A percentile compares a stretch with the other conserved stretches of the same genome.
phyloP scores from a whole-genome alignment of 2,329 filamentous ascomycete species.

The Boeremia exigua region DNA sequence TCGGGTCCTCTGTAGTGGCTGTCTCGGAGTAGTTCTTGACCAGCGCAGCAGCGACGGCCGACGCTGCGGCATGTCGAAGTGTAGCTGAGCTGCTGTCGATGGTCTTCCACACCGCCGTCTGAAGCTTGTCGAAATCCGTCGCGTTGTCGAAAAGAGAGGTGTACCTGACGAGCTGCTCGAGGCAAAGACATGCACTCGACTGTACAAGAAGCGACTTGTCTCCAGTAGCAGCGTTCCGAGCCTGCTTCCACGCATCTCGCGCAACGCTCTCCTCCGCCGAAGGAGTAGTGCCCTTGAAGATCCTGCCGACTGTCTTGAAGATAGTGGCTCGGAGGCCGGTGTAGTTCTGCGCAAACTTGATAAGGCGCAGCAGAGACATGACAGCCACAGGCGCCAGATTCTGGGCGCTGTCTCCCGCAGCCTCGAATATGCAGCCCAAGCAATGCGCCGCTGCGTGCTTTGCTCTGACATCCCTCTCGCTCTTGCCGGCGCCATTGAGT shows the following conservation, averaged over 20 bases:
- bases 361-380: conserved; percentile 73
- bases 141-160: conserved; percentile 87
- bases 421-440: conserved; percentile 85
- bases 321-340: conserved; percentile 81
- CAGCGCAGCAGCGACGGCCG: conserved; percentile 81
- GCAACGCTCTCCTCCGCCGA: conserved; percentile 84
- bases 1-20: conserved; percentile 47
- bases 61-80: conserved; percentile 84
- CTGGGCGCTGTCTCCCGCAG: conserved; percentile 93
- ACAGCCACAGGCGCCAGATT: conserved; percentile 78
- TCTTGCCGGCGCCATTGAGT: conserved; percentile 71
- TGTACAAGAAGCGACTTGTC: conserved; percentile 88
- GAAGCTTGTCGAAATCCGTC: conserved; percentile 88
- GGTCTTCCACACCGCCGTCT: conserved; percentile 81
- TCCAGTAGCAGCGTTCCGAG: conserved; percentile 72
- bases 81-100: conserved; percentile 78
- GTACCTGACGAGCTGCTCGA: conserved; percentile 73
- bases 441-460: conserved; percentile 90
- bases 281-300: conserved; percentile 74
- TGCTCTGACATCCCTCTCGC: conserved; percentile 75
- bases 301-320: conserved; percentile 76
- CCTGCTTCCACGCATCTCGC: conserved; percentile 94
- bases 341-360: conserved; percentile 81
- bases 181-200: conserved; percentile 76
- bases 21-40: conserved; percentile 79